Base-by-base conservation (phyloP, 2,329 filamentous ascomycete genomes). In the Diaporthe eres region DNA sequence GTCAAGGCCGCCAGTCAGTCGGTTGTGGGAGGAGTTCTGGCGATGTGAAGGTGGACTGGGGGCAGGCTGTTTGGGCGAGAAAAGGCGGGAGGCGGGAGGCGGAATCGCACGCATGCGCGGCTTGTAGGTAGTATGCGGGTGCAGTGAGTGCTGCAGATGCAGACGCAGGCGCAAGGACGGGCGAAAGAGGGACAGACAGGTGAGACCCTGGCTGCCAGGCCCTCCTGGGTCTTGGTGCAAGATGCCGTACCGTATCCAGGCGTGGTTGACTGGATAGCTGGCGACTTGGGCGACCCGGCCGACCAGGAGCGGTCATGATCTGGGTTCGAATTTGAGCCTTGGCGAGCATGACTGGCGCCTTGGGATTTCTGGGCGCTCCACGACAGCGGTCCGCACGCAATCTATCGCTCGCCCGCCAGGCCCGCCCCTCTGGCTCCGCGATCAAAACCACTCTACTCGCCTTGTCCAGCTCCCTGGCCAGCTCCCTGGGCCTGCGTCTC, bases 301-400 rank as follows among this genome's bases (percentile, higher is more conserved):
- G 55, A 37, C 55, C 31, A 63, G 39, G n/a, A 49, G 58, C 61
- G 42, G 61, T 42, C 65, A 55, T 70, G 65, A 42, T 55, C 65
- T 70, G 22, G 65, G 65, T 47, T 61, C 31, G 44, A 58, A 28
- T 19, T 39, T 39, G 71, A 60, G 42, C 34, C 74, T 75, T 75
- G 68, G 67, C 68, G 47, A 68, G 58, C 68, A 51, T 39, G 68
- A 49, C 55, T 75, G 67, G 74, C 74, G 74, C 28, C 65, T 75
- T 71, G 65, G 65, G 51, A 53, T 9, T 19, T 72, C 71, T 72
- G 57, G 71, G 71, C 71, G 58, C 57, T 39, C 65, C 65, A 70
- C 49, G 65, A 70, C 34, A 53, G 44, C 71, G 71, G 71, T 72
- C 44, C 55, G 44, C 44, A 44, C 9, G 44, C 49, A 61, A 42